phyloP scores from a whole-genome alignment of 306 rosid genomes.

The Quillaja saponaria region DNA sequence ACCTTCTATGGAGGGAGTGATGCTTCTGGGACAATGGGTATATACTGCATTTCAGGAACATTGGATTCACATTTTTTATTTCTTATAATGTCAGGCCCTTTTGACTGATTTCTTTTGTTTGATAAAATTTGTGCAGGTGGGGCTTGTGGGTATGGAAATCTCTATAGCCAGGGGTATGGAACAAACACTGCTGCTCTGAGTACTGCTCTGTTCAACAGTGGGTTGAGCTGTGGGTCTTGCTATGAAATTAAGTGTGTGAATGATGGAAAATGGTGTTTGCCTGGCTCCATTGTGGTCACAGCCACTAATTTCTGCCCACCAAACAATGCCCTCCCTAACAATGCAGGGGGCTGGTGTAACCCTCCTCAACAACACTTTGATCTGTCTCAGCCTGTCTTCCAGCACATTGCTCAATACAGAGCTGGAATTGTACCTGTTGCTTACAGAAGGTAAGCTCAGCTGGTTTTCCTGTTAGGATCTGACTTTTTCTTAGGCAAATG shows the following conservation, averaged over 20 bases:
- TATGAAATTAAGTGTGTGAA: conserved; percentile 71
- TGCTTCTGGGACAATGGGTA: conserved; percentile 99
- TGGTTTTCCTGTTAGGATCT: background rate
- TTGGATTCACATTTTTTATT: background rate
- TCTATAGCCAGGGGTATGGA: conserved; percentile 97
- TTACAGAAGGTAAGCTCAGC: conserved; percentile 64
- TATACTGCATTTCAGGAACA: conserved; percentile 7
- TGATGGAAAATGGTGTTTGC: conserved; percentile 77
- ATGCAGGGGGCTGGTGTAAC: conserved; percentile 96
- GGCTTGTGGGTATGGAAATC: conserved; percentile 97
- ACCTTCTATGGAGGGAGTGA: conserved; percentile 98
- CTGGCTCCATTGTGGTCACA: conserved; percentile 91
- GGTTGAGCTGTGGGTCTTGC: conserved; percentile 92
- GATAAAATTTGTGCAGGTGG: conserved; percentile 85
- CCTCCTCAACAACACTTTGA: conserved; percentile 96
- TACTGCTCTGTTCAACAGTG: conserved; percentile 92
- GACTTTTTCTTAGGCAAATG: background rate
- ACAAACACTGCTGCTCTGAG: conserved; percentile 97
- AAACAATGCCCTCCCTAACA: conserved; percentile 86
- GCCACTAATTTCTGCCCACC: conserved; percentile 99
- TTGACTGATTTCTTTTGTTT: conserved; percentile 15
- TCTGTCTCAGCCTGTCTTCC: conserved; percentile 91
- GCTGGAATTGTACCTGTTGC: conserved; percentile 94
- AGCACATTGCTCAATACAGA: conserved; percentile 85
- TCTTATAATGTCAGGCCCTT: background rate